Evolutionary conservation across 129 eudicot genomes (phyloP), one percentile per base, ranked within the genome.

Genomic region (Cynara cardunculus): DNA sequence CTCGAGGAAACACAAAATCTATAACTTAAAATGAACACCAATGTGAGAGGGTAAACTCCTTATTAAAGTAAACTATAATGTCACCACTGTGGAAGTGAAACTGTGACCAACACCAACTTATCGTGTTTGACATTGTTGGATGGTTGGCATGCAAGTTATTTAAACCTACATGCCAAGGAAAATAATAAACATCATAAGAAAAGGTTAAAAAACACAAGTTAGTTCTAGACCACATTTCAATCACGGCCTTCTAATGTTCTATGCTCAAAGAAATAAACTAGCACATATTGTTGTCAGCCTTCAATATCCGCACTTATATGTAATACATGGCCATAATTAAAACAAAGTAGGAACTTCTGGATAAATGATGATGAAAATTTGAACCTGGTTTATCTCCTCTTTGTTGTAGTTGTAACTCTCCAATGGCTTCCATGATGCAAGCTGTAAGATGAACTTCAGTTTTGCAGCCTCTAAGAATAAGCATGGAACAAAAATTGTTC

Each of bases 351-450:
- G 68, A 19, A 35, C 31, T 25, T 39, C 16, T 44, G 25, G 39
- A 71, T 27, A 30, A 73, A 61, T 24, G 14, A 73, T 62, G 44
- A 44, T 35, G 21, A 16, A 10, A 72, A 89, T 26, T 4, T 44
- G 24, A 62, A 94, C 98, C 95, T 94, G 97, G 77, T 95, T 95
- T 79, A 95, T 95, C 81, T 95, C 99, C 75, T 95, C 99, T 88
- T 95, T 91, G 82, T 95, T 95, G 81, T 90, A 89, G 72, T 75
- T 87, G 86, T 86, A 92, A 82, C 84, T 90, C 84, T 89, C 85
- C 78, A 92, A 37, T 11, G 90, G 94, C 85, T 92, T 92, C 91
- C 87, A 91, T 19, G 91, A 76, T 30, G 86, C 79, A 30, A 85
- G 90, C 99, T 95, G 79, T 79, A 84, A 83, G 69, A 84, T 76